Evolutionary conservation across 2,329 filamentous ascomycete genomes (phyloP), one percentile per base, ranked within the genome.

Genomic region (Exophiala phaeomuriformis): DNA sequence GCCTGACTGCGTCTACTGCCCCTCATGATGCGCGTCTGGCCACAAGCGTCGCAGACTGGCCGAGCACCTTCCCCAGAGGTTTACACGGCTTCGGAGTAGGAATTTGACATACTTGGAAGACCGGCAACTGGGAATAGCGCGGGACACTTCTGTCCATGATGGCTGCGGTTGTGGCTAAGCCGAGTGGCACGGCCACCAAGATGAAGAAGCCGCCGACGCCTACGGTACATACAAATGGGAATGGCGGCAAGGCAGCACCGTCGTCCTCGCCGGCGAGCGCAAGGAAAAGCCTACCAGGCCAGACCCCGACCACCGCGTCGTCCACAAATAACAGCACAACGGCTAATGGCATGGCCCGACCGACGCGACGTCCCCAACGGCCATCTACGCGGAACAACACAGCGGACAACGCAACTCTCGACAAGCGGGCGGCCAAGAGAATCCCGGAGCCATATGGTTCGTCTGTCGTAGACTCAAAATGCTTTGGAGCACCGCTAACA

Each of bases 181-280:
- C 61, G 19, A 33, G 51, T 7, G 50, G 48, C n/a, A 60, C 53
- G 8, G 56, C 61, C 41, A 60, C 59, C 27, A 63, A 62, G 56
- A 62, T 60, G 55, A 64, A 64, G 53, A 62, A 62, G 42, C 61
- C 62, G 32, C 53, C 57, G 29, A 32, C 58, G 36, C 77, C 83
- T 44, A 78, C 81, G 42, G 80, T 85, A 53, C 83, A 85, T 67
- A 79, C 81, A 47, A 69, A 71, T 54, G 63, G 69, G 56, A 86
- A 86, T 69, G 82, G 82, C 33, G 71, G 74, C 55, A 73, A 74
- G 59, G 77, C 79, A 1, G 77, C 79, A 55, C 78, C 81, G 3
- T 84, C 82, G 1, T 77, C 82, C n/a, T 77, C 77, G 3, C 76
- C 77, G 37, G 72, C 73, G 30, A 69, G 71, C 50, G 61, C 61